Evolutionary conservation across 768 basidiomycete species (phyloP), one percentile per base, ranked within the genome.

Genomic region (Floccularia luteovirens): DNA sequence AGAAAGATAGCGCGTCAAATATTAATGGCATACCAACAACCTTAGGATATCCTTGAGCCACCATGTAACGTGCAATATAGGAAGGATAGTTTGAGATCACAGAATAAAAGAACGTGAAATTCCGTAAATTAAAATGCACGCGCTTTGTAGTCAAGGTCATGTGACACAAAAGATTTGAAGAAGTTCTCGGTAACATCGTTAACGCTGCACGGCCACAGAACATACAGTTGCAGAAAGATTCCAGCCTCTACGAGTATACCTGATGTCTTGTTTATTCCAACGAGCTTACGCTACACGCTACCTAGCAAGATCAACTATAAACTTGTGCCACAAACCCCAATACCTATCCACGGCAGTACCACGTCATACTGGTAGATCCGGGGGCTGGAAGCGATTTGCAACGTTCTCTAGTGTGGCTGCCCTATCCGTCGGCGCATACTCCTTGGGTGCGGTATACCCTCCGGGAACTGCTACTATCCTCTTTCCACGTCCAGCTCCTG

Each of bases 401-500:
- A 58, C 57, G 6, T 30, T 61, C 31, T 48, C 61, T 34, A 61
- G 56, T 3, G 53, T 60, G 20, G 51, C 58, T 4, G 59, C 55
- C 1, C 43, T 63, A 23, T 67, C 67, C 8, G 36, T 64, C 25
- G 59, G 63, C 4, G 67, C 67, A 10, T 73, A 72, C 34, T 59
- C 67, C n/a, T 43, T 72, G 17, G 89, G 89, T 6, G 69, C 82
- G 4, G 60, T 88, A 46, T 89, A 79, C 51, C 88, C 85, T 4
- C 88, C 82, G 4, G 59, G 71, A 0, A 56, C 82, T 20, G 53
- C 83, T 25, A 68, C 79, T 14, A 70, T 89, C 38, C 61, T 94
- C 19, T 84, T 82, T 34, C 91, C 92, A 2, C 72, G 84, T 7
- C 66, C 74, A 0, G 85, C 90, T 0, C 86, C 90, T 0, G 74